A percentile compares a stretch with the other conserved stretches of the same genome.
Conservation (phyloP, 177 flowering plant species). For the Vitis hybrid region DNA sequence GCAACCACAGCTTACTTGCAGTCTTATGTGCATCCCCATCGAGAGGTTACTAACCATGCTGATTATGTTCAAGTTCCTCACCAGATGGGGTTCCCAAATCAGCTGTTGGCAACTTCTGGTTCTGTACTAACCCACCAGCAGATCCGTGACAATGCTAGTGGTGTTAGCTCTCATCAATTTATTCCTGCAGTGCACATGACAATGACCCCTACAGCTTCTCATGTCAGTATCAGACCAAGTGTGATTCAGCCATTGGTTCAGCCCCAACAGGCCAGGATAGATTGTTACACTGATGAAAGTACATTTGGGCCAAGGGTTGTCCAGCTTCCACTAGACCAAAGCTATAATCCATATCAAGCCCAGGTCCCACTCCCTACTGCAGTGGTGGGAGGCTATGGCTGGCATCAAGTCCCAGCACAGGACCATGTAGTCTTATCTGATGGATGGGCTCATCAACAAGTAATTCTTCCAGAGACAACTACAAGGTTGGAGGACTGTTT, state of each 20-base stretch:
- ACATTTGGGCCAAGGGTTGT: constrained; percentile 38
- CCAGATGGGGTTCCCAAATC: constrained; percentile 49
- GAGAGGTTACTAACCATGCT: constrained; percentile 33
- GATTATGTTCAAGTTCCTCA: constrained; percentile 44
- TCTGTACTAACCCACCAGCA: constrained; percentile 44
- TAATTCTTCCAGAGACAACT: constrained; percentile 30
- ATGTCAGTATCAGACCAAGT: constrained; percentile 40
- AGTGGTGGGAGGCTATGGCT: constrained; percentile 48
- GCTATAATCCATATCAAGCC: constrained; percentile 40
- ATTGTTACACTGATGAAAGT: constrained; percentile 39
- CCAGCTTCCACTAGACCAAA: constrained; percentile 54
- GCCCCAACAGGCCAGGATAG: constrained; percentile 37
- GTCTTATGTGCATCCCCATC: constrained; percentile 49
- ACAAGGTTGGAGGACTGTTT: constrained; percentile 52
- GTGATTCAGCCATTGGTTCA: constrained; percentile 48
- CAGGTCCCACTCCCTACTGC: constrained; percentile 34
- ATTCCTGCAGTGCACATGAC: constrained; percentile 50
- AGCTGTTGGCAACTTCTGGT: constrained; percentile 37
- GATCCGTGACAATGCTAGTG: constrained; percentile 26
- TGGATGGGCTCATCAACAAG: constrained; percentile 51
- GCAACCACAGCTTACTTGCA: constrained; percentile 33
- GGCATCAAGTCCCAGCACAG: constrained; percentile 45
- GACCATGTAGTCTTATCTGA: constrained; percentile 47
- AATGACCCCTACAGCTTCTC: constrained; percentile 40
- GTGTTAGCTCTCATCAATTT: constrained; percentile 41